Evolutionary conservation across 2,329 filamentous ascomycete genomes (phyloP), one percentile per base, ranked within the genome.

Genomic region (Myriosclerotinia curreyana): DNA sequence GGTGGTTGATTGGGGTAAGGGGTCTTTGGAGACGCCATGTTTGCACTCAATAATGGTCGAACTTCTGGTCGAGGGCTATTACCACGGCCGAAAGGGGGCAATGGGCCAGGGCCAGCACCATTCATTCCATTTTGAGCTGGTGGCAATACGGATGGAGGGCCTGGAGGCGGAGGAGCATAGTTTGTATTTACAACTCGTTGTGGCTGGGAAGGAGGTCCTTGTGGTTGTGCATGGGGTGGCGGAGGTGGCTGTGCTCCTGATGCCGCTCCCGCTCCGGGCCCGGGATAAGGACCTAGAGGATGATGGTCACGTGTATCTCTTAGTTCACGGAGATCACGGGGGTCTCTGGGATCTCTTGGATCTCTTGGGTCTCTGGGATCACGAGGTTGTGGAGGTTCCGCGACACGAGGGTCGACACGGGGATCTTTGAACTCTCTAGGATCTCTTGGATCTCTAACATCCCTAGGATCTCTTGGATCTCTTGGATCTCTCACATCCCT

Each of bases 21-120:
- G 48, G 91, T 89, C 73, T 92, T 93, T 65, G 93, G 93, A n/a
- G 94, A 97, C n/a, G 91, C 86, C 77, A 93, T 90, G 66, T 90
- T 87, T 73, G 89, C 91, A 69, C 96, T 93, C 69, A 94, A 85
- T 68, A 95, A 83, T 1, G 90, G 89, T 60, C 92, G 86, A 54
- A 92, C 87, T 69, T 97, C 94, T 59, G 89, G 86, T n/a, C 91
- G 86, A 66, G 93, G 91, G 75, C 90, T 96, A 71, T 86, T 86
- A 38, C 87, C 85, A 65, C 84, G 81, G 64, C 88, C 86, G 78
- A 94, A 96, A 22, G 88, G 85, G 70, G 91, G 88, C 71, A 92
- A 78, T 22, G 72, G 67, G 9, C 70, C 71, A 38, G 65, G 70
- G 17, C 66, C 70, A 46, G 70, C 64, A 2, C 73, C 71, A 58